Percentiles rank a stretch among this genome's conserved stretches.
Conservation (phyloP, 148 eudicot species). For the Spergularia bocconei region DNA sequence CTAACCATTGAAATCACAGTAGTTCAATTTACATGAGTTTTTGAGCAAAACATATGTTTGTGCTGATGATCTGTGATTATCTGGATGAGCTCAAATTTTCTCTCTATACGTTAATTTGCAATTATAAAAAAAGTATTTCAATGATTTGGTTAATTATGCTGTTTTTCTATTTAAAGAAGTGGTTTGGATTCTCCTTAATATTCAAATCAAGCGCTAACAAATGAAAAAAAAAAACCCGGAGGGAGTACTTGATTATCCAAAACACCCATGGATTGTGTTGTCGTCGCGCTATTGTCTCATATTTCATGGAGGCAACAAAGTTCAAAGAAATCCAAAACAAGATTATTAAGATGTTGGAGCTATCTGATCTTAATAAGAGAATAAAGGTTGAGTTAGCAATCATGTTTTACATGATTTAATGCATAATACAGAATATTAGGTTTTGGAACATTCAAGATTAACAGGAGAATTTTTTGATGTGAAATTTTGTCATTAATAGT, state of each 20-base stretch:
- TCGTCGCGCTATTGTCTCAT: not conserved
- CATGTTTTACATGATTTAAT: not conserved
- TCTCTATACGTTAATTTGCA: too few relatives aligned
- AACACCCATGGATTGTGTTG: not conserved
- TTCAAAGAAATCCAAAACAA: not conserved
- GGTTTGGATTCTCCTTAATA: too few relatives aligned
- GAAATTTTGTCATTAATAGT: not conserved
- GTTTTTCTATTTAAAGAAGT: not conserved
- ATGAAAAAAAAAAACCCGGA: too few relatives aligned
- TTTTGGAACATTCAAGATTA: not conserved
- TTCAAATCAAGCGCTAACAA: too few relatives aligned
- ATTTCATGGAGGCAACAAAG: not conserved
- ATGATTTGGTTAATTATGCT: not conserved
- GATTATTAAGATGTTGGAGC: not conserved
- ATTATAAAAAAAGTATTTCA: too few relatives aligned
- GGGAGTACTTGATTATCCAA: too few relatives aligned
- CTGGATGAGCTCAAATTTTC: too few relatives aligned
- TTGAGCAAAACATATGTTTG: too few relatives aligned
- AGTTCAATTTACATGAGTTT: too few relatives aligned
- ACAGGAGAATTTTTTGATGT: not conserved
- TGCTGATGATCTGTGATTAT: too few relatives aligned
- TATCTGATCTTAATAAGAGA: not conserved
- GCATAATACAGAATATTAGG: slow-evolving; percentile 1
- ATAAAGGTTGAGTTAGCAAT: not conserved
- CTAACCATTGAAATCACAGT: too few relatives aligned